Evolutionary conservation across 345 rosid genomes (phyloP).

Genomic region (Hibiscus mutabilis): DNA sequence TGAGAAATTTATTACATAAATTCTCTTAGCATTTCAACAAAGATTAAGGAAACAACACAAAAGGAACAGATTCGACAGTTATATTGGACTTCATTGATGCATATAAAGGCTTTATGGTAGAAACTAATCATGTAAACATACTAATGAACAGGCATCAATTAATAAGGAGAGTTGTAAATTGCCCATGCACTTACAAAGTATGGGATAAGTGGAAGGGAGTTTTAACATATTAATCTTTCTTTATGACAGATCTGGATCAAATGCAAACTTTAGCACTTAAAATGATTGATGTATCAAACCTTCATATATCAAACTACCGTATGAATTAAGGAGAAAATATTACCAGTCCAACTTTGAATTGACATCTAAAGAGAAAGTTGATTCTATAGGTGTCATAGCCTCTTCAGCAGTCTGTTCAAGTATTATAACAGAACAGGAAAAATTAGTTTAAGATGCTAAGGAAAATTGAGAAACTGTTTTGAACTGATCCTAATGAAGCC

Average conservation of each 20-base stretch:
- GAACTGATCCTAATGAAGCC: not conserved
- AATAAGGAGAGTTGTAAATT: not conserved
- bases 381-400: constrained; percentile 99
- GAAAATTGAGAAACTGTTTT: not conserved
- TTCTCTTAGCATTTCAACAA: constrained; percentile 1
- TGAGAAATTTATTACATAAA: not conserved
- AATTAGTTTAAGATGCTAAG: not conserved
- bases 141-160: not conserved
- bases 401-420: constrained; percentile 87
- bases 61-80: not conserved
- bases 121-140: not conserved
- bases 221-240: not conserved
- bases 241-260: not conserved
- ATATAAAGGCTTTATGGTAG: not conserved
- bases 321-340: constrained; percentile 12
- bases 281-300: not conserved
- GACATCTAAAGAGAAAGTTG: constrained; percentile 93
- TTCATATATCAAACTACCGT: not conserved
- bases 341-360: constrained; percentile 97
- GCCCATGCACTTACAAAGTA: not conserved
- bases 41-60: not conserved
- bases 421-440: not conserved
- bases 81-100: not conserved
- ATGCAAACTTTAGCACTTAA: not conserved
- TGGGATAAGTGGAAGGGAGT: not conserved